These are phyloP conservation scores for Furcasterigmium sp. DNA, from an alignment of 2,329 filamentous ascomycete genomes.

Conservation along the genomic window DNA sequence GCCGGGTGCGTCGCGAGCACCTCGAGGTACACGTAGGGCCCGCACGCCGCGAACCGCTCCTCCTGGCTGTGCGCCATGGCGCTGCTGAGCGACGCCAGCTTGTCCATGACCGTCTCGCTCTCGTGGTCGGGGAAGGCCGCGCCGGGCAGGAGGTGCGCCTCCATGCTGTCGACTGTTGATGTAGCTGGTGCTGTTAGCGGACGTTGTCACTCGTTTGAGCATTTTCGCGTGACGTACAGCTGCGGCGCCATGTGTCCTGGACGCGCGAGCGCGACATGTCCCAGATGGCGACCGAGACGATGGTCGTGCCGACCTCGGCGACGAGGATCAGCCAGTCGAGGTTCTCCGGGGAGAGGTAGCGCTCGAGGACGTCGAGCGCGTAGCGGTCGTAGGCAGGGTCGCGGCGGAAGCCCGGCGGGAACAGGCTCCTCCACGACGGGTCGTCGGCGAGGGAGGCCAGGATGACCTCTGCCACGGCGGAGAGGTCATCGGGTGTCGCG, in stretches of 20 bases:
- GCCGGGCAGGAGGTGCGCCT: not conserved
- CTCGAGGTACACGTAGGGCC: not conserved
- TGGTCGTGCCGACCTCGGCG: constrained; percentile 5
- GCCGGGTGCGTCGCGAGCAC: not conserved
- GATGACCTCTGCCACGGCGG: constrained; percentile 11
- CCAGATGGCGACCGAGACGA: constrained; percentile 11
- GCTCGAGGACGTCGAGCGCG: constrained; percentile 6
- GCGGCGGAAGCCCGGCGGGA: constrained; percentile 4
- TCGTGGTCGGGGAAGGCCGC: not conserved
- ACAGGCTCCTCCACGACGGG: constrained; percentile 9
- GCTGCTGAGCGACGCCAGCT: not conserved
- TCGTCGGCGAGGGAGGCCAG: constrained; percentile 11
- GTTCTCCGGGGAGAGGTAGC: constrained; percentile 3
- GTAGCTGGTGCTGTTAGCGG: not conserved
- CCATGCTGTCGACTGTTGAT: not conserved
- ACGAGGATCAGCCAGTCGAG: constrained; percentile 7
- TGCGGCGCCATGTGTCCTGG: not conserved
- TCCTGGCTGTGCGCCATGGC: not conserved
- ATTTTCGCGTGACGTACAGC: not conserved
- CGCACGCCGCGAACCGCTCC: not conserved
- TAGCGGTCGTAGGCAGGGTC: constrained; percentile 6
- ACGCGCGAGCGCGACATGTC: constrained; percentile 4
- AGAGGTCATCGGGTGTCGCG: constrained; percentile 11
- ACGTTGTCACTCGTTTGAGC: not conserved
- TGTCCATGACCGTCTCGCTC: not conserved